Evolutionary conservation across 176 grass and related monocot genomes (phyloP), one percentile per base, ranked within the genome.

Genomic region (Oryza meyeriana): DNA sequence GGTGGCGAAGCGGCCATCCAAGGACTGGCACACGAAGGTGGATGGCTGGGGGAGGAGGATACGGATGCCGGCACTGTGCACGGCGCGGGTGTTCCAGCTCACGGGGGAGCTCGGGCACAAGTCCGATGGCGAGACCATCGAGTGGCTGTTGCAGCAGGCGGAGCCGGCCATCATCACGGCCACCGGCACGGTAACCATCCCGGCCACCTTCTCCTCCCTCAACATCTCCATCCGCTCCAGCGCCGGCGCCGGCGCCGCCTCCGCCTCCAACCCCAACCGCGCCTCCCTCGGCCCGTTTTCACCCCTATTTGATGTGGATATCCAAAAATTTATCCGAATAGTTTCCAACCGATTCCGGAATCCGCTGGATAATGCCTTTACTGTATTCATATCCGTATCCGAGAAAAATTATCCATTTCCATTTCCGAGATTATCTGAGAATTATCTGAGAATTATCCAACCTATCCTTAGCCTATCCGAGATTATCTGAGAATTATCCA

Each of bases 111-210:
- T 99, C 10, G 93, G 87, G 2, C 97, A 99, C 85, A 99, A 99
- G 89, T 96, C 97, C 1, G 97, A 99, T 42, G 97, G 97, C 44
- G 97, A 99, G 89, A 99, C 97, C 32, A 94, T 99, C 82, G 97
- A 99, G 85, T 99, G 97, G 97, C 70, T 99, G 31, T 85, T 99
- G 55, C 93, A 96, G 86, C 97, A 99, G 81, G 97, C 97, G 18
- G 97, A 99, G 69, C 93, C 97, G 6, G 93, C 97, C 66, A 99
- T 99, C 77, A 78, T 99, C 9, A 91, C 97, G 9, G 93, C 97
- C 17, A 99, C 97, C 0, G 97, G 97, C 4, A 99, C 97, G 11
- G 97, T 93, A 14, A 96, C 97, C 64, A 94, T 96, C 59, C 97
- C 97, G 10, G 93, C 97, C 39, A 96, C 94, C 85, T 92, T 90